Evolutionary conservation across 352 stramenopile species (phyloP), one percentile per base, ranked within the genome.

Genomic region (Globisporangium lucens): DNA sequence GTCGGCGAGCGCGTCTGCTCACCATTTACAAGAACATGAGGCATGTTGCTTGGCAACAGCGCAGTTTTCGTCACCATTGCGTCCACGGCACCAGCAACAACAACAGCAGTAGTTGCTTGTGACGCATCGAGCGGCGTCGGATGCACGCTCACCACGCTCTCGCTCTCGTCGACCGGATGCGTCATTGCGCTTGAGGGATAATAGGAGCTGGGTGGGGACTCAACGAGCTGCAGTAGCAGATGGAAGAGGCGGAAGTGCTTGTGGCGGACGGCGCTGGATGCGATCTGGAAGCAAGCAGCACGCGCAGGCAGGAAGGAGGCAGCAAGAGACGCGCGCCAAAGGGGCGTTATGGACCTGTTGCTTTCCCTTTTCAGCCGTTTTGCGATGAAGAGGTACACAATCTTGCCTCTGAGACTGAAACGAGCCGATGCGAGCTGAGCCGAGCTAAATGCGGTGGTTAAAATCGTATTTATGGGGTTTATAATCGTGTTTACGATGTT

Each of bases 111-210:
- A 17, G 57, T 53, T 4, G 22, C 15, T 6, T 63, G 35, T 9
- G 57, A 63, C 13, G 35, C 36, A n/a, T 53, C 57, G 36, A 63
- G 46, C 33, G 47, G 33, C 49, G 61, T 2, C 4, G 61, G 61
- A n/a, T 66, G 49, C 61, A 66, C 61, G 33, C 61, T 66, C 4
- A 51, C 33, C 30, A 52, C 61, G 49, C 36, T 46, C 20, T 57
- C 47, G n/a, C 29, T 58, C 9, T 33, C 29, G 47, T 58, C 61
- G 20, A 59, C 17, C 15, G 47, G 61, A 9, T 60, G 61, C 47
- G 51, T 56, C 61, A 57, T 66, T 24, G 43, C 43, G 15, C 43
- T 2, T 51, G 2, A 51, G 43, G 17, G 43, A 12, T 3, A 22
- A 10, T 9, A 51, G 17, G 43, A 51, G 41, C 12, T 24, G 17